phyloP scores from a whole-genome alignment of 2,329 filamentous ascomycete species.

The Hypoxylon sp. region DNA sequence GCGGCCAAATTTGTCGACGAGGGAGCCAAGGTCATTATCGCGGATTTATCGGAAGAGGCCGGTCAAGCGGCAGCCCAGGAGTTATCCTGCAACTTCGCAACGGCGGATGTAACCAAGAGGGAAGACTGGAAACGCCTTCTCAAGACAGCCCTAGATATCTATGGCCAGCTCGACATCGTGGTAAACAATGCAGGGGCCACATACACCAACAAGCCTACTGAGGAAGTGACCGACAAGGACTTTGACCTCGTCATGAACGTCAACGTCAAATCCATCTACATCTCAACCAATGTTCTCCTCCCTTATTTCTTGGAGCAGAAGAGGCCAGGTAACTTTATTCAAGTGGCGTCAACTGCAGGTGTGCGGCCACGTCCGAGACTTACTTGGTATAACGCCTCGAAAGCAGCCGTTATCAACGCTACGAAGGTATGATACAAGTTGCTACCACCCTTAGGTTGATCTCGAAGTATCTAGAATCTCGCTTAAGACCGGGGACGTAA shows the following conservation, averaged over 20 bases:
- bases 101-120: conserved; percentile 66
- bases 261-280: conserved; percentile 77
- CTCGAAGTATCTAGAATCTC: conserved; percentile 1
- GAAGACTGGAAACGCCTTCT: conserved; percentile 69
- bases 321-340: conserved; percentile 73
- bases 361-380: conserved; percentile 72
- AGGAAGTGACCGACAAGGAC: conserved; percentile 74
- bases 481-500: neutral
- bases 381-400: conserved; percentile 80
- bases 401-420: conserved; percentile 75
- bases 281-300: conserved; percentile 71
- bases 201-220: conserved; percentile 74
- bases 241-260: conserved; percentile 77
- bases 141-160: conserved; percentile 60
- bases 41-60: conserved; percentile 70
- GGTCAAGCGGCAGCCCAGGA: conserved; percentile 64
- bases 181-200: conserved; percentile 74
- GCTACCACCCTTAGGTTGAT: neutral
- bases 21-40: conserved; percentile 73
- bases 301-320: conserved; percentile 72
- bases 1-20: conserved; percentile 71
- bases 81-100: conserved; percentile 61
- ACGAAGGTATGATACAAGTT: conserved; percentile 57
- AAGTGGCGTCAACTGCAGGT: conserved; percentile 76
- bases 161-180: conserved; percentile 69